Conservation (phyloP, 495 filamentous ascomycete genomes). For the Sabuloglossum arenarium region DNA sequence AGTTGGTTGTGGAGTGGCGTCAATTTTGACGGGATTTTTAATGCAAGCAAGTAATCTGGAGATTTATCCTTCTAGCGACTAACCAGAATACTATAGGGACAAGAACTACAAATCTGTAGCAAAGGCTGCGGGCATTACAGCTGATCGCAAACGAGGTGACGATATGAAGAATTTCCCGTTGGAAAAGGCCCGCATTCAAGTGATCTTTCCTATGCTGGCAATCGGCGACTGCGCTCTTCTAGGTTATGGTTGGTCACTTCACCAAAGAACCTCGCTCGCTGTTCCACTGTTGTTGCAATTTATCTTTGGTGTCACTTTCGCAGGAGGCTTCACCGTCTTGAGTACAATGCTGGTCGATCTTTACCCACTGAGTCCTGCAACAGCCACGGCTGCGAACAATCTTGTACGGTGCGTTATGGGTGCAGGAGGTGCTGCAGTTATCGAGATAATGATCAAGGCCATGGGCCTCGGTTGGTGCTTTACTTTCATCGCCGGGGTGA, state of each 20-base stretch:
- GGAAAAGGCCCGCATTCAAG: conserved; percentile 37
- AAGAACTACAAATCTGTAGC: conserved; percentile 5
- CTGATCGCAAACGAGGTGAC: conserved; percentile 28
- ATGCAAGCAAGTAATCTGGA: not conserved
- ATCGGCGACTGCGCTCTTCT: conserved; percentile 22
- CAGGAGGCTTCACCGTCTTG: conserved; percentile 26
- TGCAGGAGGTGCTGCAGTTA: conserved; percentile 22
- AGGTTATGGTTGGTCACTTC: conserved; percentile 36
- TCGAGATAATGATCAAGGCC: conserved; percentile 20
- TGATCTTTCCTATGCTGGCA: conserved; percentile 25
- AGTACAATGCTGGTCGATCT: conserved; percentile 20
- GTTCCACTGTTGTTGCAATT: conserved; percentile 34
- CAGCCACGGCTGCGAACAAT: conserved; percentile 27
- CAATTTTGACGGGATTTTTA: not conserved
- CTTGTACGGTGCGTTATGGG: conserved; percentile 23
- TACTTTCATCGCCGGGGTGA: conserved; percentile 16
- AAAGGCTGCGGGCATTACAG: conserved; percentile 19
- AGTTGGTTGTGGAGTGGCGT: not conserved
- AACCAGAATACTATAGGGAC: not conserved
- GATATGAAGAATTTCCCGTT: conserved; percentile 39
- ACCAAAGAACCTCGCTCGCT: conserved; percentile 23
- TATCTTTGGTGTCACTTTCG: conserved; percentile 29
- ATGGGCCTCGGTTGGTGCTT: conserved; percentile 18
- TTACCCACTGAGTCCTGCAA: conserved; percentile 23
- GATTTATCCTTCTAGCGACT: not conserved